Base-by-base conservation (phyloP, 2,329 filamentous ascomycete species). In the Verticillium longisporum region DNA sequence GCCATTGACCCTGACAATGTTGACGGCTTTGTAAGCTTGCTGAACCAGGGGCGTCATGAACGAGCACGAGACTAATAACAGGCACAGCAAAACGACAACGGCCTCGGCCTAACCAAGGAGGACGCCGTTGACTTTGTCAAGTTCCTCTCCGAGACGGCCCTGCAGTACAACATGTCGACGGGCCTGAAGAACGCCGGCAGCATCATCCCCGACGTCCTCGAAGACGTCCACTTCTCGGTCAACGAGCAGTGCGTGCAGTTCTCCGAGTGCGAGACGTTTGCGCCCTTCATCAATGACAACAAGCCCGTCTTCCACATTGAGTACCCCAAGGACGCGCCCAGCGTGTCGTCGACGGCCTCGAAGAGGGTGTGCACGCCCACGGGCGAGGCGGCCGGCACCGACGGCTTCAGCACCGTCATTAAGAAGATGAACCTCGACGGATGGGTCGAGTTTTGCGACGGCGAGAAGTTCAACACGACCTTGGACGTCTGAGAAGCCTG, bases 261-360 rank as follows among this genome's bases (percentile, higher is more conserved):
- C 66, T 62, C 74, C 4, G 87, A 90, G 70, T 90, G 88, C 68
- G 73, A 75, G 38, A 79, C 73, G 1, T 90, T 85, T 69, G 72
- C 75, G 2, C 72, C 79, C 3, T 90, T 90, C 68, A 80, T 87
- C 61, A 67, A 79, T 10, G 81, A 80, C 6, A 77, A 78, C 36
- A 90, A 90, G 71, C 87, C 88, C 1, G 88, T 91, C 36, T 90
- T 90, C 70, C 84, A 90, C 69, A 88, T 91, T 64, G 88, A 91
- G 74, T 91, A 91, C 68, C 86, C 86, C 2, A 76, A 81, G 54
- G 79, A 77, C 9, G 80, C 79, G 7, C 71, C 71, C 6, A 61
- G 66, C 3, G 74, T 82, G 21, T 67, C 71, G 3, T 58, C 66
- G 3, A 62, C 64, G 21, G 64, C 74, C 63, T 70, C 77, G 65